Base-by-base conservation (phyloP, 169 alveolate genomes). In the Plasmodium knowlesi region DNA sequence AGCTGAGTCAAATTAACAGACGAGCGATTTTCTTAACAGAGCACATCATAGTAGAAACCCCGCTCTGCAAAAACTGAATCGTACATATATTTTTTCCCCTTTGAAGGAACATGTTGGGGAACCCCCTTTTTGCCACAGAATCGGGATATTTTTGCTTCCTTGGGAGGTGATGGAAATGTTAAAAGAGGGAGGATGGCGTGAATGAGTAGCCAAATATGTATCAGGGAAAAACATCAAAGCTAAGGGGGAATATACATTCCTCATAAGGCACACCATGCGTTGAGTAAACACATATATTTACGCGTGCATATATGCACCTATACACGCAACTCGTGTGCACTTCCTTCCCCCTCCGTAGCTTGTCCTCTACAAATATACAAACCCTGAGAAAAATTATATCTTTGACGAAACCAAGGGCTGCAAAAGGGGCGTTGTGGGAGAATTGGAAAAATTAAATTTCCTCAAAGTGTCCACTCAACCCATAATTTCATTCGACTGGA, bases 81-180 rank as follows among this genome's bases (percentile, higher is more conserved):
- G n/a, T 67, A 6, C 8, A 67, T 67, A 67, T 25, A 5, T 1
- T 9, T 61, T 76, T 41, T 32, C 67, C 81, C 14, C 46, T 82
- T 70, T 83, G 95, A 84, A 93, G 98, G 99, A 5, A 98, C 99
- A 14, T 96, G 98, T 41, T 98, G 99, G 99, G 99, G 99, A 14
- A 96, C 97, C 16, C 97, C 96, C 41, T 98, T 98, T 94, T 92
- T 98, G 34, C 99, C 99, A 2, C 98, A 98, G 78, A 98, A 98
- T 73, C 97, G 99, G 92, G 99, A 98, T 88, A 78, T 98, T 71
- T 97, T 97, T 94, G 96, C 97, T 28, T 84, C 98, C 9, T 92
- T 97, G 53, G 98, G 98, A 39, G 99, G 99, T 14, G 96, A 97
- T 94, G 99, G 99, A 79, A 92, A 97, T 67, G 83, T 96, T 3